phyloP scores from a whole-genome alignment of 495 filamentous ascomycete genomes.

The Podospora comata region DNA sequence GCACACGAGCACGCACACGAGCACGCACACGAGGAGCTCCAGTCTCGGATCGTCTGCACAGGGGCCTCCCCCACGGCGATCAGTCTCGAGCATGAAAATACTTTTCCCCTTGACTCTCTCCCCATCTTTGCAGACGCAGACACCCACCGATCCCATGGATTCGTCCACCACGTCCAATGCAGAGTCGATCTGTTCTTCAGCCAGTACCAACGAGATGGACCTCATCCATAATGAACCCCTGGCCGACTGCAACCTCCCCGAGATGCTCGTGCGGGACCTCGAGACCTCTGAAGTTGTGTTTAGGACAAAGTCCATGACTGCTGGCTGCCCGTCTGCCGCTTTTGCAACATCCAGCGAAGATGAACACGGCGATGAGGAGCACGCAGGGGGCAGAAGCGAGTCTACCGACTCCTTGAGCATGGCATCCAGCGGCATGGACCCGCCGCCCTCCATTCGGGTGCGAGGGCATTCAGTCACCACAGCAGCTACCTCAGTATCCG shows the following conservation, averaged over 20 bases:
- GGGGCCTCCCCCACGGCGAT: slow-evolving; percentile 30
- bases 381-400: slow-evolving; percentile 6
- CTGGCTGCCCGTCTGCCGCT: slow-evolving; percentile 35
- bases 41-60: slow-evolving; percentile 24
- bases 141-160: slow-evolving; percentile 4
- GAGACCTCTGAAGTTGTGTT: slow-evolving; percentile 39
- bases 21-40: slow-evolving; percentile 7
- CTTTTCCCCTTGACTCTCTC: slow-evolving; percentile 19
- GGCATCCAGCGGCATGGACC: slow-evolving; percentile 29
- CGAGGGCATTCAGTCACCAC: slow-evolving; percentile 38
- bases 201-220: slow-evolving; percentile 17
- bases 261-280: slow-evolving; percentile 44
- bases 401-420: slow-evolving; percentile 28
- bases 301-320: slow-evolving; percentile 41
- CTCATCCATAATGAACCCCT: slow-evolving; percentile 19
- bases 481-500: slow-evolving; percentile 35
- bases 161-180: slow-evolving; percentile 4
- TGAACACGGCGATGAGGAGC: slow-evolving; percentile 18
- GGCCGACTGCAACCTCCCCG: slow-evolving; percentile 41
- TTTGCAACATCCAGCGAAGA: slow-evolving; percentile 27
- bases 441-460: slow-evolving; percentile 24
- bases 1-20: not conserved
- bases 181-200: slow-evolving; percentile 2
- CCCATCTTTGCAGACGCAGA: slow-evolving; percentile 7
- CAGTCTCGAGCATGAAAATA: slow-evolving; percentile 24